Evolutionary conservation across 768 basidiomycete species (phyloP), one percentile per base, ranked within the genome.

Genomic region (Russula sp.): DNA sequence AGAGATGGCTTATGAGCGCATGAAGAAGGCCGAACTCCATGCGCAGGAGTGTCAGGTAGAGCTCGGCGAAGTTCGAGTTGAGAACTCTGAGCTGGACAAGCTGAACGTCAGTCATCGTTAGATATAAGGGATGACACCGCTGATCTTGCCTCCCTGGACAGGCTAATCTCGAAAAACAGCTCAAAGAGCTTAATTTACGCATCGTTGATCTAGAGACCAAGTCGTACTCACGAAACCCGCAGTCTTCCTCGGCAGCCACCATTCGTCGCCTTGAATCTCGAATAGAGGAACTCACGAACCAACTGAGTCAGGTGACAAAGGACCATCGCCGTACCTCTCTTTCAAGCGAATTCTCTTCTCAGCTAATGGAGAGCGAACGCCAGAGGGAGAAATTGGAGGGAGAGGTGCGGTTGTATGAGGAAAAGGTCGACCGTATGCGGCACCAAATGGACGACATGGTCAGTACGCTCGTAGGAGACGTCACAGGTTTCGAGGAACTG

Each of bases 161-260:
- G 92, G 90, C 89, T 13, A 84, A 80, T 66, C 78, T 94, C 20
- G 91, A 94, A 77, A 93, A 91, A 71, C 88, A 91, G 71, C 80
- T 89, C 71, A 92, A 92, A 71, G 92, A 93, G 57, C 76, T 93
- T 36, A 91, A 92, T 65, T 82, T 91, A 48, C 88, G 86, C 46
- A 85, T 94, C 61, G 85, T 90, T 10, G 92, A 93, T 70, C 79
- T 93, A 20, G 91, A 92, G 73, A 90, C 91, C 1, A 88, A 80
- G 70, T 87, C 90, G 5, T 85, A 91, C 66, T 74, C 84, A 13
- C 59, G 63, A 16, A 81, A 86, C 40, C 79, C 85, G 5, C 75
- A 81, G 2, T 61, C 68, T 22, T 44, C 66, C 38, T 62, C 65
- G 11, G 76, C 80, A 5, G 65, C 71, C 9, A 78, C 78, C 1